Conservation (phyloP, 768 basidiomycete species). For the Tricholoma bakamatsutake region DNA sequence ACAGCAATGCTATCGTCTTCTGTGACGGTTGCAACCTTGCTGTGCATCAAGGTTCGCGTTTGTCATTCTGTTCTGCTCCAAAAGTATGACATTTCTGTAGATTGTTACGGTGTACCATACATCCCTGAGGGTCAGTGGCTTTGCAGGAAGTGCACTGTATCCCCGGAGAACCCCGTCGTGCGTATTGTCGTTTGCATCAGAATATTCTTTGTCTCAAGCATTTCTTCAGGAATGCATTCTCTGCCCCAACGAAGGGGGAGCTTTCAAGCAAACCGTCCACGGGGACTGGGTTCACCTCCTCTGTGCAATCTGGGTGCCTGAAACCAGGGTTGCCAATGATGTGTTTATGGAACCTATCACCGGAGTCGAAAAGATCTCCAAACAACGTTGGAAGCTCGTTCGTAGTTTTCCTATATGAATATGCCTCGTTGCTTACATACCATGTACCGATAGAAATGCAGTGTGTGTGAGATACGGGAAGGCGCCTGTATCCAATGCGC, state of each 20-base stretch:
- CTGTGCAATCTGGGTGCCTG: constrained; percentile 97
- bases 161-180: constrained; percentile 94
- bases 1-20: constrained; percentile 98
- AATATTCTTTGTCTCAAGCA: not conserved
- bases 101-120: constrained; percentile 98
- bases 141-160: constrained; percentile 96
- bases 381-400: constrained; percentile 92
- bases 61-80: not conserved
- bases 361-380: constrained; percentile 81
- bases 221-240: constrained; percentile 75
- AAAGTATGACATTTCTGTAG: constrained; percentile 32
- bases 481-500: constrained; percentile 97
- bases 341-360: constrained; percentile 99
- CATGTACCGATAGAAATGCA: constrained; percentile 36
- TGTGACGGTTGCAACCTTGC: constrained; percentile 99
- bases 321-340: constrained; percentile 87
- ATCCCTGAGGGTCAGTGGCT: constrained; percentile 99
- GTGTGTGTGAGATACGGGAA: constrained; percentile 37
- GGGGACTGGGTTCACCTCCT: constrained; percentile 96
- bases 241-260: constrained; percentile 95
- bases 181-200: constrained; percentile 20
- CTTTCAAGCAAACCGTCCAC: constrained; percentile 92
- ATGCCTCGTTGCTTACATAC: not conserved
- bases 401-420: constrained; percentile 19
- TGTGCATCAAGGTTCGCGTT: constrained; percentile 90